These are phyloP conservation scores for Candida neerlandica DNA, from an alignment of 1,139 yeast genomes.

Conservation along the genomic window DNA sequence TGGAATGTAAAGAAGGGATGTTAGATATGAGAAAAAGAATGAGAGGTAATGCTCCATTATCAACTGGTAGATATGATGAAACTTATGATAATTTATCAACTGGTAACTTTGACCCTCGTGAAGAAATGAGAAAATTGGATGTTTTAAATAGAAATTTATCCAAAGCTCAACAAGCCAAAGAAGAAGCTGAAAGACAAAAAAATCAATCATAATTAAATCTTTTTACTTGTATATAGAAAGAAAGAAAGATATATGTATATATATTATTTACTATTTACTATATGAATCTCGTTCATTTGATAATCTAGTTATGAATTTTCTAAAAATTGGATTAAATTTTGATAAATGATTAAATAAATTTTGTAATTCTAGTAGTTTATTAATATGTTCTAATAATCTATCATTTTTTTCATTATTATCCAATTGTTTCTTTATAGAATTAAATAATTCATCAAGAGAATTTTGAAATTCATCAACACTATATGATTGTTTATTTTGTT, in stretches of 20 bases:
- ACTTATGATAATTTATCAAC: slow-evolving; percentile 74
- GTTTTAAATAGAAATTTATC: slow-evolving; percentile 52
- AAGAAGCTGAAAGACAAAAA: slow-evolving; percentile 18
- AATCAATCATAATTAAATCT: too few species aligned
- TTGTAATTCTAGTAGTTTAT: slow-evolving; percentile 46
- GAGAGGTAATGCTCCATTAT: slow-evolving; percentile 90
- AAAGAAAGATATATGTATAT: background rate
- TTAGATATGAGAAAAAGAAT: slow-evolving; percentile 91
- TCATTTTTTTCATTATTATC: slow-evolving; percentile 20
- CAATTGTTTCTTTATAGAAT: slow-evolving; percentile 25
- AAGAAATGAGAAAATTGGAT: slow-evolving; percentile 72
- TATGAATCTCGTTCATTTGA: slow-evolving; percentile 12
- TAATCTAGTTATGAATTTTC: slow-evolving; percentile 28
- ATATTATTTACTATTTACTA: background rate
- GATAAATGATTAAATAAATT: slow-evolving; percentile 56
- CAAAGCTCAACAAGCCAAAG: slow-evolving; percentile 28
- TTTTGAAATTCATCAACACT: slow-evolving; percentile 34
- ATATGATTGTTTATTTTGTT: slow-evolving; percentile 4
- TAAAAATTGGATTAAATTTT: slow-evolving; percentile 50
- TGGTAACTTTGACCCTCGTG: slow-evolving; percentile 81
- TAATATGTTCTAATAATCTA: slow-evolving; percentile 35
- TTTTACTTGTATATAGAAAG: background rate
- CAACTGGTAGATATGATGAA: slow-evolving; percentile 90
- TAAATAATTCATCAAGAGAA: slow-evolving; percentile 43
- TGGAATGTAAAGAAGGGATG: slow-evolving; percentile 85